A percentile compares a stretch with the other conserved stretches of the same genome.
Evolutionary conservation across 805 yeast genomes (phyloP).

Genomic region (Kodamaea sagamina): DNA sequence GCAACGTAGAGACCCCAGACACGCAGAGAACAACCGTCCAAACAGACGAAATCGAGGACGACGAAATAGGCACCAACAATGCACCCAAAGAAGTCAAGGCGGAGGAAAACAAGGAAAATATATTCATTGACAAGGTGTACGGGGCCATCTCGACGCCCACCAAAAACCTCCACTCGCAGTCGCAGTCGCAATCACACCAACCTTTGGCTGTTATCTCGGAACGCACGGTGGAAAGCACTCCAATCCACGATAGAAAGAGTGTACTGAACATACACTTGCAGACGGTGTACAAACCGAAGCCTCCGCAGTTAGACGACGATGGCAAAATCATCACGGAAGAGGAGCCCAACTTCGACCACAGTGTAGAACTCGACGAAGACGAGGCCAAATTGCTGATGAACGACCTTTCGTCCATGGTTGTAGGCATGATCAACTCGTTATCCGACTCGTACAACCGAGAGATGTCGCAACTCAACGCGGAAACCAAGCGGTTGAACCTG

Average conservation of each 20-base stretch:
- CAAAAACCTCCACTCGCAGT: not conserved
- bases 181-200: constrained; percentile 18
- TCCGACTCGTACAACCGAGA: constrained; percentile 55
- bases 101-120: constrained; percentile 51
- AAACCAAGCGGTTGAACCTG: constrained; percentile 22
- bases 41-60: constrained; percentile 43
- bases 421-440: constrained; percentile 50
- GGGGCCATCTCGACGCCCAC: constrained; percentile 36
- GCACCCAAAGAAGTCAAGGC: constrained; percentile 21
- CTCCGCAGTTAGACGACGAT: constrained; percentile 36
- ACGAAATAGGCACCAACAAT: constrained; percentile 16
- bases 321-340: constrained; percentile 26
- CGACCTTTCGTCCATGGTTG: constrained; percentile 39
- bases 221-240: constrained; percentile 32
- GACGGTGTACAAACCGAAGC: constrained; percentile 28
- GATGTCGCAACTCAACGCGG: constrained; percentile 40
- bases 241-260: constrained; percentile 15
- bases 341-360: constrained; percentile 13
- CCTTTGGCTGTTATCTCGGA: constrained; percentile 37
- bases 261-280: constrained; percentile 5
- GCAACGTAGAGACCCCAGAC: constrained; percentile 41
- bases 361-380: constrained; percentile 14
- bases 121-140: constrained; percentile 39
- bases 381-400: constrained; percentile 29
- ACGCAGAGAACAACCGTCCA: constrained; percentile 47